These are phyloP conservation scores for Populus ilicifolia DNA, from an alignment of 345 rosid species.

Conservation along the genomic window DNA sequence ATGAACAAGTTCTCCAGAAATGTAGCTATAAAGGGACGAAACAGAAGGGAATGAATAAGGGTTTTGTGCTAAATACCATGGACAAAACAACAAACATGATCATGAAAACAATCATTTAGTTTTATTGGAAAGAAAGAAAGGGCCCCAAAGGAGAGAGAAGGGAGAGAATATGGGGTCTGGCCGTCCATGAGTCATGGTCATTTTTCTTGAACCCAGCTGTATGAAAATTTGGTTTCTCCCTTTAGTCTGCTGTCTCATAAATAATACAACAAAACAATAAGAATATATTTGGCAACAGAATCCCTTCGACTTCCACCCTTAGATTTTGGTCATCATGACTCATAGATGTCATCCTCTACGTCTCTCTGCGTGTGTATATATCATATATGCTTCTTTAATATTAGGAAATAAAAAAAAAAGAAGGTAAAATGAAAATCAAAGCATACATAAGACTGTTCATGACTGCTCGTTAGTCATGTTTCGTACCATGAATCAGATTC, in stretches of 20 bases:
- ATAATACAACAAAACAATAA: neutral
- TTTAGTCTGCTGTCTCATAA: neutral
- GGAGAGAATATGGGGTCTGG: slow-evolving; percentile 12
- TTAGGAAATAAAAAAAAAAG: neutral
- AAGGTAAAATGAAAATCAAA: neutral
- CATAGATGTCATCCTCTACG: neutral
- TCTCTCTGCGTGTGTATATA: too few species aligned
- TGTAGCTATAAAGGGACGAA: neutral
- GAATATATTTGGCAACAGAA: neutral
- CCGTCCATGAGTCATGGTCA: neutral
- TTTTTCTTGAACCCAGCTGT: slow-evolving; percentile 2
- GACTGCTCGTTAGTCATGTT: neutral
- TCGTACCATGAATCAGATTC: neutral
- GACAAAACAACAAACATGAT: slow-evolving; percentile 9
- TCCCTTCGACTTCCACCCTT: slow-evolving; percentile 1
- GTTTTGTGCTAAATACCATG: slow-evolving; percentile 5
- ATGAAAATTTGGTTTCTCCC: neutral
- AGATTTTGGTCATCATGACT: slow-evolving; percentile 4
- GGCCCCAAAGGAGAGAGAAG: slow-evolving; percentile 9
- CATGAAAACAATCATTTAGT: slow-evolving; percentile 30
- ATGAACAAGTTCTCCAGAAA: neutral
- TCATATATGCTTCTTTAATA: neutral
- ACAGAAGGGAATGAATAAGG: neutral
- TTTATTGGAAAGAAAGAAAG: slow-evolving; percentile 15
- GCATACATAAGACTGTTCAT: neutral